Evolutionary conservation across 192 early-diverging fungal genomes (phyloP).

Genomic region (Tieghemiomyces parasiticus): DNA sequence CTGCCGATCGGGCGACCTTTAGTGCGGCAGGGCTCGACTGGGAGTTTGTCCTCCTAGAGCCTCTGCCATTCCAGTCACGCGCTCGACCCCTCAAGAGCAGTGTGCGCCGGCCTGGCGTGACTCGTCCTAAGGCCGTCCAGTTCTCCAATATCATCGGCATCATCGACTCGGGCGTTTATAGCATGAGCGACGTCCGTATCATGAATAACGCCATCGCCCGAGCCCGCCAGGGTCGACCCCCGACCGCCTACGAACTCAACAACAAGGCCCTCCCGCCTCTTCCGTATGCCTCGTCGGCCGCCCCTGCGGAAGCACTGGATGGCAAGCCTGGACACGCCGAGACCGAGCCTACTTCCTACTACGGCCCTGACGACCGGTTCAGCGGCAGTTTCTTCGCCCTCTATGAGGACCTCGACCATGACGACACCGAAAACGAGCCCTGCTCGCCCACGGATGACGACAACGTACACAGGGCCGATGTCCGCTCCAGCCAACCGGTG

Average conservation of each 20-base stretch:
- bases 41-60: background rate
- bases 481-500: background rate
- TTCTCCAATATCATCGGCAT: background rate
- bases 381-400: background rate
- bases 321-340: too few species aligned
- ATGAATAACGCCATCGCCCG: background rate
- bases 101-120: background rate
- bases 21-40: too few species aligned
- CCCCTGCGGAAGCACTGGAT: background rate
- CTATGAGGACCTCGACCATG: background rate
- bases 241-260: background rate
- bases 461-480: background rate
- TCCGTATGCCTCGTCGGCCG: background rate
- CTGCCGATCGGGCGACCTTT: too few species aligned
- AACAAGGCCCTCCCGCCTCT: background rate
- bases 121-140: background rate
- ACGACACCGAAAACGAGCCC: background rate
- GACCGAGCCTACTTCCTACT: background rate
- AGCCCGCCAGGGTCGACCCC: background rate
- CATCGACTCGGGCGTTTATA: background rate
- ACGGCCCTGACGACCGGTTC: background rate
- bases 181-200: background rate
- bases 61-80: background rate
- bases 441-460: background rate
- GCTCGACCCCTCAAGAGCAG: background rate